phyloP scores from a whole-genome alignment of 371 early-diverging fungal genomes.

The Mucor circinelloides region DNA sequence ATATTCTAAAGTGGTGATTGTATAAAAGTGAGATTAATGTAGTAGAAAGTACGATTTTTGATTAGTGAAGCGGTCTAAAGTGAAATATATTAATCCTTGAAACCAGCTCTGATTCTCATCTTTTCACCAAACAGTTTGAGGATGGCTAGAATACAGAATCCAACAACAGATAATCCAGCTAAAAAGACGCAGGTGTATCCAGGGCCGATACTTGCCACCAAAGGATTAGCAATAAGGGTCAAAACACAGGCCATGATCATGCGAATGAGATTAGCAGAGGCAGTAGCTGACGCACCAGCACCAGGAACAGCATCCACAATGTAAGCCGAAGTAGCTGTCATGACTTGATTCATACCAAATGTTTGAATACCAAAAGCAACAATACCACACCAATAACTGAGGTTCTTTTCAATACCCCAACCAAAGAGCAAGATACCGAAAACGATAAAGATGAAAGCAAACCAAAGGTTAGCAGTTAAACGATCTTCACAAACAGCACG shows the following conservation, averaged over 20 bases:
- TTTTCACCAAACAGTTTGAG: slow-evolving; percentile 21
- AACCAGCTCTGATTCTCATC: slow-evolving; percentile 21
- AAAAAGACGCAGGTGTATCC: slow-evolving; percentile 26
- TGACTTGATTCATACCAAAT: slow-evolving; percentile 50
- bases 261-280: slow-evolving; percentile 46
- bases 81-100: not conserved
- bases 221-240: slow-evolving; percentile 33
- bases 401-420: slow-evolving; percentile 34
- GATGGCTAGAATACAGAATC: slow-evolving; percentile 7
- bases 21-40: not conserved
- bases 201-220: slow-evolving; percentile 27
- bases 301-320: slow-evolving; percentile 49
- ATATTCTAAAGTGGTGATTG: not conserved
- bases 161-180: slow-evolving; percentile 15
- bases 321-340: slow-evolving; percentile 44
- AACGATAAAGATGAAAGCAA: slow-evolving; percentile 38
- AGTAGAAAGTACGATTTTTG: not conserved
- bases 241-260: slow-evolving; percentile 47
- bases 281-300: slow-evolving; percentile 46
- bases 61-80: no score
- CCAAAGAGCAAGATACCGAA: slow-evolving; percentile 49
- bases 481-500: slow-evolving; percentile 43
- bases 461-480: slow-evolving; percentile 44
- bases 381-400: slow-evolving; percentile 40
- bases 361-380: slow-evolving; percentile 46